Base-by-base conservation (phyloP, 2,329 filamentous ascomycete species). In the Biscogniauxia sp. region DNA sequence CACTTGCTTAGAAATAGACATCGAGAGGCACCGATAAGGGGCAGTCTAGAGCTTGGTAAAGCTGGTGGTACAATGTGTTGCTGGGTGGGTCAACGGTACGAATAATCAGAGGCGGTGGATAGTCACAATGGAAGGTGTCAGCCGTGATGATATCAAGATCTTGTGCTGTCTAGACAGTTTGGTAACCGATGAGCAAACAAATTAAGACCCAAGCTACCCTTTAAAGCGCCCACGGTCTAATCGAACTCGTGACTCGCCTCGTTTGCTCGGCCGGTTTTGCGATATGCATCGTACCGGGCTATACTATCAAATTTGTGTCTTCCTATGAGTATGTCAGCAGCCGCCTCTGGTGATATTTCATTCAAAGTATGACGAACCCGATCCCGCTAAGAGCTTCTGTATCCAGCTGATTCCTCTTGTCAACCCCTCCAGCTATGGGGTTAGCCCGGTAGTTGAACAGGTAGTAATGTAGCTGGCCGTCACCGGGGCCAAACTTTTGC, bases 401-500 rank as follows among this genome's bases (percentile, higher is more conserved):
- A 73, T 97, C 93, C 49, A 94, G 81, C 69, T 87, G 79, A 73
- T 96, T 96, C 71, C 84, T 86, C 70, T 84, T 83, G 74, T 97
- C 88, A 51, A 98, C 88, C 20, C 95, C 95, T 54, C 95, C 93
- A 0, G 86, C 80, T 70, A 99, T 90, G n/a, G 88, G 87, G 62
- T 91, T 88, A 13, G 92, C 91, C 60, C 92, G 88, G 81, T 97
- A 99, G 78, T 99, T 99, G 84, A 96, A 99, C 32, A 99, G 82
- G 76, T 99, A 99, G 79, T 93, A 99, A 77, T 99, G 93, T 69
- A 99, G 82, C 75, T 95, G 92, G 53, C 95, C 95, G 74, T 99
- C 95, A 32, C 95, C 95, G 5, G 90, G 88, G 52, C 94, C 95
- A 71, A 97, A 99, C 76, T 96, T 96, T 73, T 97, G 92, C 68